Evolutionary conservation across 495 filamentous ascomycete species (phyloP), one percentile per base, ranked within the genome.

Genomic region (Penicillium lagena): DNA sequence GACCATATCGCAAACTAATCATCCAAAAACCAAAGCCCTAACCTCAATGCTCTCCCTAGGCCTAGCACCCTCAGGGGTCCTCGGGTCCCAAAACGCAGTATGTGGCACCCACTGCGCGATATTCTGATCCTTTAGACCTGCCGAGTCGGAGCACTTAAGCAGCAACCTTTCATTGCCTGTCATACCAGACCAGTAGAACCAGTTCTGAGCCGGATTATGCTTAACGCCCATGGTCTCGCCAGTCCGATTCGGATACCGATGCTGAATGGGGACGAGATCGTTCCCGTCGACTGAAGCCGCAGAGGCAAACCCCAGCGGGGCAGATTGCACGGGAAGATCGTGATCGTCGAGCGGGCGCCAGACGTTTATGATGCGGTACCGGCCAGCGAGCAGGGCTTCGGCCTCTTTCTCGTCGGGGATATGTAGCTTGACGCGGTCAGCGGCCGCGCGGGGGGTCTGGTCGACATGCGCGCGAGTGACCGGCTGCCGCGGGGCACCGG

Each of bases 31-130:
- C 63, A 95, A 70, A 12, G 88, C 84, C 58, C 87, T 73, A 12
- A 95, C 85, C 63, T 94, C 88, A 63, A 96, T 91, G 61, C 88
- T 94, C 75, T 93, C 86, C 58, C 83, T 72, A 12, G 65, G 66
- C 55, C 72, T 72, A 11, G 73, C 81, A 17, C 75, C 83, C 29
- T 71, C 63, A 27, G 75, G 71, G 12, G 81, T 86, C 54, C 79
- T 71, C 28, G 81, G 80, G 66, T 95, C 83, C 42, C 68, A 67
- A 71, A 96, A 96, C 22, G 89, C 89, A 10, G 81, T 81, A 73
- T 96, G 89, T 31, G 89, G 83, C 42, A 86, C 78, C 51, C 87
- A 68, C 5, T 83, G 82, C 29, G 78, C 81, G 14, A 76, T 67
- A 9, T 75, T 77, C 14, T 68, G 68, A 54, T 82, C 75, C 37